Conservation (phyloP, 2,329 filamentous ascomycete species). For the Nectriaceae sp. region DNA sequence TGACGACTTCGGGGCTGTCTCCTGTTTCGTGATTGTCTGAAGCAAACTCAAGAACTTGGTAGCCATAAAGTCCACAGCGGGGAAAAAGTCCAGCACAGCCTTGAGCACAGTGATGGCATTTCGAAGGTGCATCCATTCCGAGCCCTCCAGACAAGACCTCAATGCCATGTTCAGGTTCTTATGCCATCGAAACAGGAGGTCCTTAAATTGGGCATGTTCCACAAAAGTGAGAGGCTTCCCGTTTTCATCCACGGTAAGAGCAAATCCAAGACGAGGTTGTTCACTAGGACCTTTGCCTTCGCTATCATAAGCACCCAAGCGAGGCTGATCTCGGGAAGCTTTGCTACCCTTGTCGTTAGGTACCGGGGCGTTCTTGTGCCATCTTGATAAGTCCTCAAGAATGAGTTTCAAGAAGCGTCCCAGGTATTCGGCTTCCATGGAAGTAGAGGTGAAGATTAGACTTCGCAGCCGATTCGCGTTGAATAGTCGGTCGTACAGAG, state of each 20-base stretch:
- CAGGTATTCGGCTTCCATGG: slow-evolving; percentile 90
- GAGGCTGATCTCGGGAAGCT: slow-evolving; percentile 45
- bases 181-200: slow-evolving; percentile 89
- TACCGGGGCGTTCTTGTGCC: slow-evolving; percentile 73
- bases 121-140: slow-evolving; percentile 96
- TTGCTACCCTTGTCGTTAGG: slow-evolving; percentile 44
- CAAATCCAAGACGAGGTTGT: slow-evolving; percentile 73
- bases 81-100: slow-evolving; percentile 78
- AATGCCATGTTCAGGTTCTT: slow-evolving; percentile 77
- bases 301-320: slow-evolving; percentile 79
- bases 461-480: slow-evolving; percentile 77
- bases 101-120: slow-evolving; percentile 93
- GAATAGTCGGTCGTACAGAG: slow-evolving; percentile 82
- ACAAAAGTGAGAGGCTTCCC: slow-evolving; percentile 72
- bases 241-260: slow-evolving; percentile 64
- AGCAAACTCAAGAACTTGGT: slow-evolving; percentile 64
- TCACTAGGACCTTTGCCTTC: slow-evolving; percentile 62
- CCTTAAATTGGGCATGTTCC: slow-evolving; percentile 83
- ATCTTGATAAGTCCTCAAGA: slow-evolving; percentile 75
- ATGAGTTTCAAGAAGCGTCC: slow-evolving; percentile 86
- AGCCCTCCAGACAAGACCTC: slow-evolving; percentile 76
- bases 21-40: slow-evolving; percentile 65
- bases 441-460: slow-evolving; percentile 86
- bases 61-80: slow-evolving; percentile 87
- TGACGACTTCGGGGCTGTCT: slow-evolving; percentile 51